Conservation (phyloP, 108 stramenopile genomes). For the Discostella stelligeroides region DNA sequence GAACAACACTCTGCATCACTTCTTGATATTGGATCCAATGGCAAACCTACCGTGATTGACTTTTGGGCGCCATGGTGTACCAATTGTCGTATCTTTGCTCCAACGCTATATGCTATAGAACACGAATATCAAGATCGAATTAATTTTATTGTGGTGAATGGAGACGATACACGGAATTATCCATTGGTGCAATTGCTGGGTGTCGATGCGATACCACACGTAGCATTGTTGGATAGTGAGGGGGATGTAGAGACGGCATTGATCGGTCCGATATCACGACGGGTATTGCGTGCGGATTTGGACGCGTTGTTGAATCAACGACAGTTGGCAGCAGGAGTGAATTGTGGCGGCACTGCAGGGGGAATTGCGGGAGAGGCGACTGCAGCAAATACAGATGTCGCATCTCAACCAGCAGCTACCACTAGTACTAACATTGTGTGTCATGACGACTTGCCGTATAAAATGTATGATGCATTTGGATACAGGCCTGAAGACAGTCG, state of each 20-base stretch:
- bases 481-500: constrained; percentile 52
- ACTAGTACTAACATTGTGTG: constrained; percentile 1
- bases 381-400: background rate
- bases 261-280: constrained; percentile 77
- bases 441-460: constrained; percentile 63
- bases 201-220: constrained; percentile 86
- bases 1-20: constrained; percentile 62
- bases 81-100: constrained; percentile 74
- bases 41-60: constrained; percentile 79
- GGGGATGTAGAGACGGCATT: constrained; percentile 86
- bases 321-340: background rate
- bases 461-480: constrained; percentile 82
- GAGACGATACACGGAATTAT: constrained; percentile 59
- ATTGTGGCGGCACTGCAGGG: constrained; percentile 16
- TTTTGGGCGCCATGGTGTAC: constrained; percentile 90
- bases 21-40: constrained; percentile 64
- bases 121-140: constrained; percentile 67
- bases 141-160: constrained; percentile 83
- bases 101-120: constrained; percentile 65
- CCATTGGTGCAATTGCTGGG: constrained; percentile 73
- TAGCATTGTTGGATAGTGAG: constrained; percentile 65
- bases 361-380: background rate
- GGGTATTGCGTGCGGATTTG: constrained; percentile 68
- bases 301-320: constrained; percentile 64
- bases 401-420: background rate